Conservation (phyloP, 2,329 filamentous ascomycete genomes). For the Helotiales sp. region DNA sequence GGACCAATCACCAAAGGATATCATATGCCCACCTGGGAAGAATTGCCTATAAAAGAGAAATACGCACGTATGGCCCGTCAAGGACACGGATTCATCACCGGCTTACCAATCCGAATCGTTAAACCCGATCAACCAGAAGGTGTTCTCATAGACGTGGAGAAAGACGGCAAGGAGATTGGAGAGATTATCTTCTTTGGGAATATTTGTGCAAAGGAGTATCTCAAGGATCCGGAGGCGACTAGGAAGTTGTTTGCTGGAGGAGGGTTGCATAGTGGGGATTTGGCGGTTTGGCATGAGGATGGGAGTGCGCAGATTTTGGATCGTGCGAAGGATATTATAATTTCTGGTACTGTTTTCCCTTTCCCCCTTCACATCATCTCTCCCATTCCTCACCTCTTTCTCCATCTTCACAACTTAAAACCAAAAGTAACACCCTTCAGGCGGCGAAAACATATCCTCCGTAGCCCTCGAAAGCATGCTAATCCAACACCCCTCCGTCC, state of each 20-base stretch:
- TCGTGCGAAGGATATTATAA: conserved; percentile 96
- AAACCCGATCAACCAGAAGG: conserved; percentile 73
- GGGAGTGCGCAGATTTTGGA: conserved; percentile 91
- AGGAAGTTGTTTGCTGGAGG: conserved; percentile 85
- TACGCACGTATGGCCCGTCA: conserved; percentile 91
- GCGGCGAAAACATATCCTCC: conserved; percentile 95
- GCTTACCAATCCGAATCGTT: conserved; percentile 77
- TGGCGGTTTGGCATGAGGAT: conserved; percentile 91
- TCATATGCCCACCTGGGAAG: conserved; percentile 81
- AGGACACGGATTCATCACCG: conserved; percentile 87
- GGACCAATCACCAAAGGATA: conserved; percentile 96
- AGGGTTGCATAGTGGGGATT: conserved; percentile 83
- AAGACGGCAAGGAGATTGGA: conserved; percentile 73
- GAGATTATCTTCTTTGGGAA: conserved; percentile 89
- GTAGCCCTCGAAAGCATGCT: conserved; percentile 91
- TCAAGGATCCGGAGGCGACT: conserved; percentile 85
- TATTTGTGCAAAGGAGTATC: conserved; percentile 89
- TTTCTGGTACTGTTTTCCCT: conserved; percentile 65
- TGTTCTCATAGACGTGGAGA: conserved; percentile 64
- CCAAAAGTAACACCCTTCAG: conserved; percentile 44
- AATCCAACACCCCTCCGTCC: conserved; percentile 80
- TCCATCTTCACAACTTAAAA: too few relatives aligned
- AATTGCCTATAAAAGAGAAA: conserved; percentile 70
- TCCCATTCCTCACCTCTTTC: too few relatives aligned
- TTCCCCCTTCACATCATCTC: not conserved